Base-by-base conservation (phyloP, 2,329 filamentous ascomycete species). In the Trichoderma guizhouense region DNA sequence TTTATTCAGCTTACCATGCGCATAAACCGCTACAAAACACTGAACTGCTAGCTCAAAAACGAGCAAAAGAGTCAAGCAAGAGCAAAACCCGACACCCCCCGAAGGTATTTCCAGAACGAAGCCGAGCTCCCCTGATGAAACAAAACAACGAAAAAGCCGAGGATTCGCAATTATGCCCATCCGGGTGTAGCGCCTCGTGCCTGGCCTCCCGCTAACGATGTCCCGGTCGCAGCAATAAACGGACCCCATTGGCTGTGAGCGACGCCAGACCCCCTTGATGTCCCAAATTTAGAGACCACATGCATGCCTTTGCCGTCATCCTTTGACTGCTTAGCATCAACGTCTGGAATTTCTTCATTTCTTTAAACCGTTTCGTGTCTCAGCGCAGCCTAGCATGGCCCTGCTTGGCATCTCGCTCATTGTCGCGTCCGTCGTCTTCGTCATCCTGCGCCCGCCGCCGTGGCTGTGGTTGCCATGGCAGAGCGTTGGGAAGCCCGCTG, bases 361-460 rank as follows among this genome's bases (percentile, higher is more conserved):
- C 47, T 36, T 21, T 53, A 8, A 7, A 26, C 66, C n/a, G 14
- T 24, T 43, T 21, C 28, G 24, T 68, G 57, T 69, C 66, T 62
- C 57, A 69, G 66, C 39, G 39, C 12, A 24, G 51, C 53, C 36
- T 47, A 51, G 26, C 55, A 90, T 90, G 88, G 86, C 83, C 74
- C 79, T 89, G 76, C 76, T 91, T 73, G 89, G 88, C 74, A 80
- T 91, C 74, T 89, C 89, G n/a, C 82, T 92, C 74, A 83, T 91
- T 76, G 79, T 91, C 74, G 89, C 86, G 57, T 89, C 89, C 0
- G 81, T 91, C 70, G 84, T 90, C 60, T 87, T 86, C 76, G 79
- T 91, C 74, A 81, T 86, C 76, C 83, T 90, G 73, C 84, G 85
- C 53, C 86, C 86, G 71, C 86, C 85, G 64, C 80, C 84, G 60